Conservation (phyloP, 2,329 filamentous ascomycete genomes). For the Paramyrothecium roridum region DNA sequence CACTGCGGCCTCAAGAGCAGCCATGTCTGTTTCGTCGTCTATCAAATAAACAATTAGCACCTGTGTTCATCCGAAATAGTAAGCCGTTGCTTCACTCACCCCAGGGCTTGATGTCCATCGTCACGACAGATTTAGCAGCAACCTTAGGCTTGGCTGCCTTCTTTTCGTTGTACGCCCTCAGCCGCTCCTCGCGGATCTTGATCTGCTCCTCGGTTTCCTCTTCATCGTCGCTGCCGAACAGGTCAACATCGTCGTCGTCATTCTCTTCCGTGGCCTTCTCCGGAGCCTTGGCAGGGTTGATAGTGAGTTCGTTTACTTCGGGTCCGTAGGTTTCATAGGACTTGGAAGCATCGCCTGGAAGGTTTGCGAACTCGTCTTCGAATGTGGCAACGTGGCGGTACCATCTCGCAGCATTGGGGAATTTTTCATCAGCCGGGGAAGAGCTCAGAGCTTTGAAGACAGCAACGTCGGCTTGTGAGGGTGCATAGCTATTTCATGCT, state of each 20-base stretch:
- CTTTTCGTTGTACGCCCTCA: slow-evolving; percentile 95
- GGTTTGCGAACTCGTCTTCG: slow-evolving; percentile 86
- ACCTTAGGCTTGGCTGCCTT: slow-evolving; percentile 91
- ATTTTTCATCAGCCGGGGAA: slow-evolving; percentile 78
- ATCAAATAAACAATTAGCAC: neutral
- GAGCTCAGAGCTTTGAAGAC: slow-evolving; percentile 85
- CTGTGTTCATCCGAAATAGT: neutral
- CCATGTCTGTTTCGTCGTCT: slow-evolving; percentile 95
- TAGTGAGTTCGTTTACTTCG: slow-evolving; percentile 69
- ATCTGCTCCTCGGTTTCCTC: slow-evolving; percentile 88
- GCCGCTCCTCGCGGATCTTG: slow-evolving; percentile 79
- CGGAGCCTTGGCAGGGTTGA: slow-evolving; percentile 79
- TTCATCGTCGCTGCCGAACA: slow-evolving; percentile 92
- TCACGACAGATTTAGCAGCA: slow-evolving; percentile 93
- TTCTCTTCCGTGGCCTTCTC: slow-evolving; percentile 17
- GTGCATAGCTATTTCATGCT: slow-evolving; percentile 42
- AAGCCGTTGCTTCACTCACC: slow-evolving; percentile 58
- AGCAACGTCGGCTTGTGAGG: slow-evolving; percentile 94
- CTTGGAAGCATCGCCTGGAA: slow-evolving; percentile 88
- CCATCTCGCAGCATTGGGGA: slow-evolving; percentile 93
- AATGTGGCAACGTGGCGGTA: slow-evolving; percentile 97
- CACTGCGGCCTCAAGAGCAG: slow-evolving; percentile 73
- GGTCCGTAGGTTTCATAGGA: slow-evolving; percentile 89
- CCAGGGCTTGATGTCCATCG: slow-evolving; percentile 97
- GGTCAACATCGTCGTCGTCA: slow-evolving; percentile 68